phyloP scores from a whole-genome alignment of 805 yeast species.

The Lachancea fermentati region DNA sequence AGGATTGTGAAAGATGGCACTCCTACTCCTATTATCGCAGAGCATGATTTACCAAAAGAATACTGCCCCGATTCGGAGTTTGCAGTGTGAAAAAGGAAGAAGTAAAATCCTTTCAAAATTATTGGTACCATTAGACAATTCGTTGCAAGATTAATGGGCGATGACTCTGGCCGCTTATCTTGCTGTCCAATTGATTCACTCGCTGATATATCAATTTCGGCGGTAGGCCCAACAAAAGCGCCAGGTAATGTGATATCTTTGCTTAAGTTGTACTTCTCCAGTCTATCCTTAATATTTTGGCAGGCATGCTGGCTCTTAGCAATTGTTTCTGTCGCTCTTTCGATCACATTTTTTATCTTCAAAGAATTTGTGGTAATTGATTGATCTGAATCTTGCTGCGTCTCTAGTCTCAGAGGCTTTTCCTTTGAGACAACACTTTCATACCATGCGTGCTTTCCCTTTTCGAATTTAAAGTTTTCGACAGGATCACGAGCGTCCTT shows the following conservation, averaged over 20 bases:
- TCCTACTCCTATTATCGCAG: not conserved
- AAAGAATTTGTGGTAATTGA: constrained; percentile 4
- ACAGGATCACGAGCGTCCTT: not conserved
- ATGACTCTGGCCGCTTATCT: not conserved
- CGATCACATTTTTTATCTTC: constrained; percentile 3
- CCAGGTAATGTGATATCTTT: constrained; percentile 2
- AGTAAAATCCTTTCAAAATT: not conserved
- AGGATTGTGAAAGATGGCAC: constrained; percentile 2
- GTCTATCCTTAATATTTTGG: constrained; percentile 3
- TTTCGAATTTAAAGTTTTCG: constrained; percentile 1
- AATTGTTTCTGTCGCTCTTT: constrained; percentile 5
- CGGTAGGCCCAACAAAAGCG: not conserved
- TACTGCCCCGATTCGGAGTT: constrained; percentile 2
- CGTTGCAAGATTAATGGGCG: constrained; percentile 3
- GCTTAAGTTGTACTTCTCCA: constrained; percentile 1
- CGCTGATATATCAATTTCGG: not conserved
- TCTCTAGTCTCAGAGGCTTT: not conserved
- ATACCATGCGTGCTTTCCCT: constrained; percentile 7
- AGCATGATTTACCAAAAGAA: constrained; percentile 4
- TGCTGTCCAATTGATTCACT: not conserved
- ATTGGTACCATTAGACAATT: constrained; percentile 1
- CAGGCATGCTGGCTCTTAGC: constrained; percentile 6
- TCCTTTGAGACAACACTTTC: not conserved
- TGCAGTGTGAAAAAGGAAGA: constrained; percentile 4
- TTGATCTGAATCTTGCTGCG: not conserved